Percentiles rank a stretch among this genome's conserved stretches.
phyloP scores from a whole-genome alignment of 129 eudicot species.

The Flaveria trinervia region DNA sequence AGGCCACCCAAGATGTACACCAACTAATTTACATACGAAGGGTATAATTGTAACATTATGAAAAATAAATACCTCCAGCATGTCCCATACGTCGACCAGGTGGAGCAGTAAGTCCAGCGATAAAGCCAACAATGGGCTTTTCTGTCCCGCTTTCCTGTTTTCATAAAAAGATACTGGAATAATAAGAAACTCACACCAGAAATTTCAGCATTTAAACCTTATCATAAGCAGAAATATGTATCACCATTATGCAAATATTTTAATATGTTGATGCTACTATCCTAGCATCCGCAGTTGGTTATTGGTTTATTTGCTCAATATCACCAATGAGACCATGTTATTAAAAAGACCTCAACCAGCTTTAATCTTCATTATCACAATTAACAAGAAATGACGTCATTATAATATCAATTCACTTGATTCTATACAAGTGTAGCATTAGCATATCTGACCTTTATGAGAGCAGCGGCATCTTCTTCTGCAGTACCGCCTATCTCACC shows the following conservation, averaged over 20 bases:
- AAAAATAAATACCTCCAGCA: conserved; percentile 82
- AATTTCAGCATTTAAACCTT: neutral
- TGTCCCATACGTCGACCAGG: conserved; percentile 99
- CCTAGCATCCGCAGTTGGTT: neutral
- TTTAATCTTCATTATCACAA: neutral
- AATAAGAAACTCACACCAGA: conserved; percentile 8
- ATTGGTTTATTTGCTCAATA: neutral
- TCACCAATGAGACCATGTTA: neutral
- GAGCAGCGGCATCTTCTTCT: conserved; percentile 99
- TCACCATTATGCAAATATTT: neutral
- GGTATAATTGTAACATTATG: neutral
- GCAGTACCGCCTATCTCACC: conserved; percentile 99
- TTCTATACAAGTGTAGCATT: conserved; percentile 12
- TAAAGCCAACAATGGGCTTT: conserved; percentile 95
- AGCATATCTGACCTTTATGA: conserved; percentile 70
- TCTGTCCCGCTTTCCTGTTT: conserved; percentile 96
- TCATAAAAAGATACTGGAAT: conserved; percentile 7
- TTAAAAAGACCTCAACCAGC: neutral
- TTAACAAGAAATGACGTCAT: conserved; percentile 6
- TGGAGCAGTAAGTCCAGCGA: conserved; percentile 99
- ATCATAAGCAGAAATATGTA: neutral
- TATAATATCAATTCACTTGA: conserved; percentile 19
- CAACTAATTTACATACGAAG: neutral
- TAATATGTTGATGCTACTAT: neutral
- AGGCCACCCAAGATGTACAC: neutral